Percentiles rank a stretch among this genome's conserved stretches.
phyloP scores from a whole-genome alignment of 306 rosid species.

The Rosa rugosa region DNA sequence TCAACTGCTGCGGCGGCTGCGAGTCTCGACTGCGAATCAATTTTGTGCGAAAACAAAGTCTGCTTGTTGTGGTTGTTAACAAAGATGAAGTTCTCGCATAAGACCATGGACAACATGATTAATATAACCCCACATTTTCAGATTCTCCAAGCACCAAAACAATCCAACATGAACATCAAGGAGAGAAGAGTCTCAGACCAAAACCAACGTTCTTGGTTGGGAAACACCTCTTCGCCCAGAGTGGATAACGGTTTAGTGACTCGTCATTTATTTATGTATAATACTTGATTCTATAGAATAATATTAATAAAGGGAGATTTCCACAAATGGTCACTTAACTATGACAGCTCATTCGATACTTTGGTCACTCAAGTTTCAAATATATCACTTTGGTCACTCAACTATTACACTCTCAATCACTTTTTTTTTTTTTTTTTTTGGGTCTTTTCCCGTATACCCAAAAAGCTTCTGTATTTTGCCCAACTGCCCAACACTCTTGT shows the following conservation, averaged over 20 bases:
- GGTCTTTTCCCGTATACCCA: too few species aligned
- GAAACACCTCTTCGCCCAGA: neutral
- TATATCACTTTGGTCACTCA: too few species aligned
- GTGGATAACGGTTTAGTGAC: neutral
- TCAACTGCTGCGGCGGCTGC: conserved; percentile 21
- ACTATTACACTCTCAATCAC: too few species aligned
- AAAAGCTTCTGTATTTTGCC: too few species aligned
- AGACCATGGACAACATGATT: conserved; percentile 7
- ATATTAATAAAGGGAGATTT: too few species aligned
- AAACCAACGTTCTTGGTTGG: neutral
- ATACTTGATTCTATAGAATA: too few species aligned
- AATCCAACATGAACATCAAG: neutral
- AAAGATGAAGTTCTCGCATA: neutral
- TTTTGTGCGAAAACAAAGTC: conserved; percentile 2
- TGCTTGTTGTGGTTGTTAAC: neutral
- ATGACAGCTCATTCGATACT: too few species aligned
- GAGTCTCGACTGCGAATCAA: conserved; percentile 19
- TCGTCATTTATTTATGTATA: too few species aligned
- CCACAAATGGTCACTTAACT: too few species aligned
- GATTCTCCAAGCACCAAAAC: neutral
- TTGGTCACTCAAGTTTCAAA: too few species aligned
- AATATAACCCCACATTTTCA: conserved; percentile 2
- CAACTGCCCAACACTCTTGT: too few species aligned
- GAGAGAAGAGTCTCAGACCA: neutral
- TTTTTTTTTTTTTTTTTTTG: too few species aligned